phyloP scores from a whole-genome alignment of 371 early-diverging fungal species.

The Mucor piriformis region DNA sequence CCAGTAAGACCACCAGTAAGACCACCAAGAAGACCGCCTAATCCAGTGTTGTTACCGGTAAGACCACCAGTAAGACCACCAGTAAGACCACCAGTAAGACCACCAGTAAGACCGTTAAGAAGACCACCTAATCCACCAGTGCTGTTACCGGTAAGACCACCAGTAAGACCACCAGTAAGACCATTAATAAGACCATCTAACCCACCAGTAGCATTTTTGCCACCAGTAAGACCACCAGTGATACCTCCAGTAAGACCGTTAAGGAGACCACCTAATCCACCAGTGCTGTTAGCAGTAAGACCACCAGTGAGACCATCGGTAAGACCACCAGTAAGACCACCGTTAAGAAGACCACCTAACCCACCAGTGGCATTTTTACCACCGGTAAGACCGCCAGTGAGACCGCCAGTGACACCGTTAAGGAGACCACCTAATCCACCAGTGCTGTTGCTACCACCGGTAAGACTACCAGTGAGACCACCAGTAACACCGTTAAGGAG shows the following conservation, averaged over 20 bases:
- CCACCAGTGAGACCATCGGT: neutral
- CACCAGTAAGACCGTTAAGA: neutral
- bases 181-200: neutral
- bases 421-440: neutral
- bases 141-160: neutral
- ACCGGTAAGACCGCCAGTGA: neutral
- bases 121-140: neutral
- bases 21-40: neutral
- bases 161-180: neutral
- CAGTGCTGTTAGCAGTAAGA: neutral
- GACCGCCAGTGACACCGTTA: neutral
- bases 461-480: neutral
- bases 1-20: neutral
- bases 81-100: neutral
- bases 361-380: neutral
- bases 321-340: neutral
- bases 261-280: neutral
- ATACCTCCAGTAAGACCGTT: neutral
- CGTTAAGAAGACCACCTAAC: neutral
- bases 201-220: neutral
- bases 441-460: neutral
- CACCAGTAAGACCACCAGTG: neutral
- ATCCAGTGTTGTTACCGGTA: neutral
- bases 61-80: neutral
- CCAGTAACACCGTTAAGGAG: neutral